Evolutionary conservation across 495 filamentous ascomycete species (phyloP).

Genomic region (Cenococcum geophilum): DNA sequence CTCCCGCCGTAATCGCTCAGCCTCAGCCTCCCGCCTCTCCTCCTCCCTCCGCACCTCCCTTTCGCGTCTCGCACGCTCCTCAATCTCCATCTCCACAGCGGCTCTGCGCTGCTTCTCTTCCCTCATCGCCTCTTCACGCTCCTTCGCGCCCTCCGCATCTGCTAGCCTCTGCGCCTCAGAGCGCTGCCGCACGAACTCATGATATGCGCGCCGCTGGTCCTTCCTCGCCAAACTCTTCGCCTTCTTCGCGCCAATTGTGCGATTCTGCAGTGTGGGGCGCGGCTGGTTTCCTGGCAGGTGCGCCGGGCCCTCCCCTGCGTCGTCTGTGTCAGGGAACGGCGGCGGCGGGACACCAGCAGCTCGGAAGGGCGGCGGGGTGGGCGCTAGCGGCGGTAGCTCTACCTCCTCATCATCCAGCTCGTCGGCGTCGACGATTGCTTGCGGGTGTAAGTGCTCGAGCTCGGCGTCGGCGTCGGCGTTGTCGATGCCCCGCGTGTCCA

Average conservation of each 20-base stretch:
- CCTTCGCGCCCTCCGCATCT: slow-evolving; percentile 36
- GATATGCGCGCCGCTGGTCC: slow-evolving; percentile 46
- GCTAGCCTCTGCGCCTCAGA: slow-evolving; percentile 37
- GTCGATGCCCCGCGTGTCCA: background rate
- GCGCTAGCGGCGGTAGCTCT: slow-evolving; percentile 18
- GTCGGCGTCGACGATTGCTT: slow-evolving; percentile 16
- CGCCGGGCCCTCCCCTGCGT: slow-evolving; percentile 9
- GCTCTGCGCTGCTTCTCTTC: slow-evolving; percentile 41
- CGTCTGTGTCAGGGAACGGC: background rate
- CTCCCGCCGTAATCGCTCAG: slow-evolving; percentile 34
- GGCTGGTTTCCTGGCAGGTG: slow-evolving; percentile 10
- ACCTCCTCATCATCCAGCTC: slow-evolving; percentile 5
- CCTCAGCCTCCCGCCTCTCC: slow-evolving; percentile 32
- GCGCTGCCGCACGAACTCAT: slow-evolving; percentile 44
- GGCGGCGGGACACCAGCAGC: background rate
- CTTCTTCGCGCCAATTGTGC: slow-evolving; percentile 45
- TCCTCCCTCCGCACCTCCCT: slow-evolving; percentile 32
- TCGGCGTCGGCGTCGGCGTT: background rate
- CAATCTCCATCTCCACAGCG: slow-evolving; percentile 40
- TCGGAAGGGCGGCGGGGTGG: slow-evolving; percentile 19
- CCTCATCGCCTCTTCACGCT: slow-evolving; percentile 37
- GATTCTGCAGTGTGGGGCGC: slow-evolving; percentile 21
- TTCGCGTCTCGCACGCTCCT: slow-evolving; percentile 32
- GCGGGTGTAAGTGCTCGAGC: slow-evolving; percentile 6
- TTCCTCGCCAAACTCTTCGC: slow-evolving; percentile 43